Base-by-base conservation (phyloP, 2,329 filamentous ascomycete genomes). In the Curvularia eragrostidis region DNA sequence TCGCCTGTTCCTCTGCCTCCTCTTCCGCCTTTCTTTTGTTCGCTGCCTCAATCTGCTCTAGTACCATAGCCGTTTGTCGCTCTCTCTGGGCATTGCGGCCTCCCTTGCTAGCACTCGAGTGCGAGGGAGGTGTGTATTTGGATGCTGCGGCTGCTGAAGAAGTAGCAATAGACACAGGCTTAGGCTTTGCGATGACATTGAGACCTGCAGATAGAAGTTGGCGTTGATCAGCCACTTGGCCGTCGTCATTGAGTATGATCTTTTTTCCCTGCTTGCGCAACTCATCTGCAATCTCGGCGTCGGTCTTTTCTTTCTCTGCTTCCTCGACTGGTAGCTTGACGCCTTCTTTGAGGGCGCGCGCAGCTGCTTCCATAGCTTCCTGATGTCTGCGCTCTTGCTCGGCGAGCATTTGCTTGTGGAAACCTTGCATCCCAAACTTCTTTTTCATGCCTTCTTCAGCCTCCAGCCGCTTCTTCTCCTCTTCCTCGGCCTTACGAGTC, bases 211-310 rank as follows among this genome's bases (percentile, higher is more conserved):
- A 84, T 6, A 96, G 83, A 8, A 95, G 80, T 73, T 95, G 88
- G n/a, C 91, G 83, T 80, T 93, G 94, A 73, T 96, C 91, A 24
- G 91, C 89, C 1, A 95, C 88, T 71, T 93, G 87, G 0, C 91
- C 91, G 38, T 95, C 91, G 60, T 95, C 91, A 68, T 94, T 94
- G 67, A 94, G 78, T 7, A 87, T 84, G 38, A 95, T 84, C 79
- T 87, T 62, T 80, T 81, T 79, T 24, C 84, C 85, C 63, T 82
- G 86, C 38, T 85, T 83, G 52, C 88, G 89, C 51, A 92, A 83
- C 68, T 91, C 88, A 47, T 80, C 82, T 4, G 89, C 89, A n/a
- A 87, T 69, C 32, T 93, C 85, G 2, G 84, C 84, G 18, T 88
- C 87, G 0, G 81, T 81, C 72, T 85, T 61, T 49, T 57, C 52